phyloP scores from a whole-genome alignment of 257 asterid species.

The Ilex aquifolium region DNA sequence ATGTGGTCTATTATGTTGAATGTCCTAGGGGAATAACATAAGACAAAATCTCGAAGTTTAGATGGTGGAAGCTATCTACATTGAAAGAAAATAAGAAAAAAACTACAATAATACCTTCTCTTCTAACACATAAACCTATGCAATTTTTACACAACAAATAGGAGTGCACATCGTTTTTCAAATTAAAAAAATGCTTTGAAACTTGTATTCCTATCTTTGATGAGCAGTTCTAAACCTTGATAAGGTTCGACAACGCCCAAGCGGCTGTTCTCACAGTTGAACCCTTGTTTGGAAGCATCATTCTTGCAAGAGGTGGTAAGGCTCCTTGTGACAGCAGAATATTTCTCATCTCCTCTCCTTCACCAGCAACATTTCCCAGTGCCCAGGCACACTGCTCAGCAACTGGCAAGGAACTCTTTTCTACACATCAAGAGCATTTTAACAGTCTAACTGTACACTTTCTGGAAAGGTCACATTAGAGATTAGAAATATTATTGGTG shows the following conservation, averaged over 20 bases:
- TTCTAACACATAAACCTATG: no score
- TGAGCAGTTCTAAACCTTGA: slow-evolving; percentile 49
- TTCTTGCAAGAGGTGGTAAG: slow-evolving; percentile 78
- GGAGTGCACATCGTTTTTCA: not conserved
- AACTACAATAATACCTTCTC: not conserved
- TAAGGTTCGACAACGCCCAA: slow-evolving; percentile 95
- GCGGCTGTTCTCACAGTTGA: slow-evolving; percentile 99
- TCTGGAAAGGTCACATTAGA: no score
- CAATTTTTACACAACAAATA: no score
- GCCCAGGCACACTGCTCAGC: slow-evolving; percentile 99
- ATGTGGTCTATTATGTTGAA: not conserved
- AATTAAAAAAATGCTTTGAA: not conserved
- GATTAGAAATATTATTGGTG: no score
- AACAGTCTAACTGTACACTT: not conserved
- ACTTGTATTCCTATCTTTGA: not conserved
- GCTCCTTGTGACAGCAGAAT: slow-evolving; percentile 87
- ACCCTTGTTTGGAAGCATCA: slow-evolving; percentile 87
- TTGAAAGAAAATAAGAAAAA: not conserved
- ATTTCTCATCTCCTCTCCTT: slow-evolving; percentile 82
- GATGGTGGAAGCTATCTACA: slow-evolving; percentile 1
- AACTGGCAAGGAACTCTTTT: slow-evolving; percentile 77
- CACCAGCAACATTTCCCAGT: slow-evolving; percentile 96
- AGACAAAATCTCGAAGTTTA: no score
- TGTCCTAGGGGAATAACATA: no score
- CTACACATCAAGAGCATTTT: slow-evolving; percentile 28